Evolutionary conservation across 2,329 filamentous ascomycete genomes (phyloP), one percentile per base, ranked within the genome.

Genomic region (Zopfia rhizophila): DNA sequence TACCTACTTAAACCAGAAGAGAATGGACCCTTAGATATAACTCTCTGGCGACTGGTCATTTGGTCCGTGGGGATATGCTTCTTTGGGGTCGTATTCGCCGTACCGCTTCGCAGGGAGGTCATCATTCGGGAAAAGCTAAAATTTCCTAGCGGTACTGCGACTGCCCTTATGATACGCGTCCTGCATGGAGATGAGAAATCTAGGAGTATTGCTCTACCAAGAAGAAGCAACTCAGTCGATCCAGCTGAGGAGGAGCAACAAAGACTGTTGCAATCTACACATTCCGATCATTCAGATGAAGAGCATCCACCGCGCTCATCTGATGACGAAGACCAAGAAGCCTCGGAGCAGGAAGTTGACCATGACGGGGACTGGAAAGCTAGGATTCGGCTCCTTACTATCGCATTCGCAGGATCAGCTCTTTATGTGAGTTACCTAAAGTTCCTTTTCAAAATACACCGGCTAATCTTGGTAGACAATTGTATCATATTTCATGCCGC

Each of bases 21-120:
- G 73, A 84, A 86, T 46, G 91, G 91, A 0, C 90, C 91, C 0
- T 72, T 96, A 13, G 77, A 82, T 41, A 74, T 96, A 31, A 84
- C 85, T 24, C 80, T 90, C 25, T 84, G 85, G 77, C 91, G 91
- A 69, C 75, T 97, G 54, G 85, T 96, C 5, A 70, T 97, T 6
- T 99, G 94, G 94, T 89, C 91, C 18, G 71, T 99, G 41, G 94
- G 94, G 0, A 83, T 99, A 12, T 97, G 92, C 68, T 93, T 97
- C 65, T 99, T 99, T 67, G 94, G 94, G 0, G 94, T 97, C 1
- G 87, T 97, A 1, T 97, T 99, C 75, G 94, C 92, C 0, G 93
- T 99, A 11, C 94, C 94, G 1, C 68, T 97, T 42, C 82, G 94
- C 33, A 88, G 86, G 44, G 91, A 99, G 74, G 92, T 97, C 42